Base-by-base conservation (phyloP, 495 filamentous ascomycete species). In the Lasiosphaeria ovina region DNA sequence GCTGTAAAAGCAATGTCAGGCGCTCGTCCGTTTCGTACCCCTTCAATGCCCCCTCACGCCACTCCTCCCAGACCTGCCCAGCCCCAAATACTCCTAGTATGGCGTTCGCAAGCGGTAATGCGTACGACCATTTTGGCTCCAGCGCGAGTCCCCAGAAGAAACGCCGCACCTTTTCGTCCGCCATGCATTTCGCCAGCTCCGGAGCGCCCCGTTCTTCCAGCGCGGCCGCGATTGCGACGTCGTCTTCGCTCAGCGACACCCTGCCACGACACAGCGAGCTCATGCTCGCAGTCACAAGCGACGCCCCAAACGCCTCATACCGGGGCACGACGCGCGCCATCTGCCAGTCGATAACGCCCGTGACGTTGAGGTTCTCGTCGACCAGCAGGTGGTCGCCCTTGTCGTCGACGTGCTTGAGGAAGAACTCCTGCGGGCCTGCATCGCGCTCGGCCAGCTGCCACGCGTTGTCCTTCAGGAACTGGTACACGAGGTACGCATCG, bases 271-370 rank as follows among this genome's bases (percentile, higher is more conserved):
- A 49, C 33, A 47, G 17, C 31, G 38, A 14, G 45, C 55, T 24
- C 55, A 59, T 59, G 35, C 54, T 50, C 3, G 49, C 48, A 8
- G 57, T 11, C 17, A 54, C 49, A 45, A 54, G 49, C 7, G 57
- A 59, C 31, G 35, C 35, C 14, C 34, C 57, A 45, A 59, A 59
- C 7, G 57, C 57, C 31, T 59, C 57, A 0, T 36, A n/a, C 12
- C 16, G 31, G 4, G 57, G 57, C 3, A 59, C 57, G 6, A 59
- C 50, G 14, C 57, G 57, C 36, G 57, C 49, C 35, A 59, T 44
- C 51, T 59, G 57, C 49, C 57, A 59, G 57, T 59, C 57, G n/a
- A 59, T 59, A 12, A 59, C 53, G 11, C 57, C 57, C 3, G 40
- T 54, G 50, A 59, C 35, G 36, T 59, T 59, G 16, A 34, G 9